These are phyloP conservation scores for Tricholoma terreum DNA, from an alignment of 768 basidiomycete genomes.

Conservation along the genomic window DNA sequence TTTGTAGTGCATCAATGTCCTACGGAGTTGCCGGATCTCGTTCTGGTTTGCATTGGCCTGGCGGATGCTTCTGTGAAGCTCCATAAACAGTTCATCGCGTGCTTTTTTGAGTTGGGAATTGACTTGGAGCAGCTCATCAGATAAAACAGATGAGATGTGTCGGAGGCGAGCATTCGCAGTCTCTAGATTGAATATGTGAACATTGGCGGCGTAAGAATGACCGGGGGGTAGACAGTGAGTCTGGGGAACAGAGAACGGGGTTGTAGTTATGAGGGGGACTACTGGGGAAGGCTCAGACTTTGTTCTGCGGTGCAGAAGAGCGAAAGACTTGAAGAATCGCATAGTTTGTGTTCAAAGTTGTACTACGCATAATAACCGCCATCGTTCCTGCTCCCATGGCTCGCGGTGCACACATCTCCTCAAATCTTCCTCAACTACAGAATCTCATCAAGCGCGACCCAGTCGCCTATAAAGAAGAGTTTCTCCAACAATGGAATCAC, in stretches of 20 bases:
- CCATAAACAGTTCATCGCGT: constrained; percentile 14
- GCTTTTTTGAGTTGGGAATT: constrained; percentile 9
- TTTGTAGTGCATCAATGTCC: too few species aligned
- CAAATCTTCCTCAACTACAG: constrained; percentile 92
- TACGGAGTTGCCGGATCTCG: too few species aligned
- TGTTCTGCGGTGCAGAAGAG: constrained; percentile 44
- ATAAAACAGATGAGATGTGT: too few species aligned
- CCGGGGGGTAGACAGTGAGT: too few species aligned
- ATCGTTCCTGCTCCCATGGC: constrained; percentile 34
- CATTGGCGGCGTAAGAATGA: background rate
- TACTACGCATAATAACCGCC: background rate
- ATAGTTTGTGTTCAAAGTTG: constrained; percentile 19
- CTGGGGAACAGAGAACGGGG: too few species aligned
- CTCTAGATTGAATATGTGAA: constrained; percentile 13
- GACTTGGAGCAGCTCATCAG: too few species aligned
- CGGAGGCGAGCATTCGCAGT: too few species aligned
- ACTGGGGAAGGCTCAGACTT: constrained; percentile 35
- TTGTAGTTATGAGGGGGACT: too few species aligned
- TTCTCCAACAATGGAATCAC: constrained; percentile 94
- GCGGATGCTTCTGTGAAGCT: constrained; percentile 12
- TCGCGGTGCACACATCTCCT: constrained; percentile 75
- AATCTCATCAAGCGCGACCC: constrained; percentile 97
- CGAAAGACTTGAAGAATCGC: constrained; percentile 45
- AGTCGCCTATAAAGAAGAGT: constrained; percentile 88
- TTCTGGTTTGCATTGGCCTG: too few species aligned